phyloP scores from a whole-genome alignment of 129 eudicot species.

The Chrysanthemum seticuspe region DNA sequence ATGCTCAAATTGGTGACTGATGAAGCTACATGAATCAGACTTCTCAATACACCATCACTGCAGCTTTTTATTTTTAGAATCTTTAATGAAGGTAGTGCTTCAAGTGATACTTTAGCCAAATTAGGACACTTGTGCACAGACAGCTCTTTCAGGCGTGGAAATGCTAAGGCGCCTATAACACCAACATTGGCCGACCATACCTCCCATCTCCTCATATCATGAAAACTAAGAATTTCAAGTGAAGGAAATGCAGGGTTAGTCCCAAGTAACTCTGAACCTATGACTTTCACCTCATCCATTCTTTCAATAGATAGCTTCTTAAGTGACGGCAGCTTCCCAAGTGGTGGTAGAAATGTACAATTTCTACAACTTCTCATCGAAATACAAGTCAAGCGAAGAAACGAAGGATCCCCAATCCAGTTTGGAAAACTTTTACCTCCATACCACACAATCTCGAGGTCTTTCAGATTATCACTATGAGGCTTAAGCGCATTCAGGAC shows the following conservation, averaged over 20 bases:
- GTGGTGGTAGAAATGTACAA: not conserved
- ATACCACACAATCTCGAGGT: not conserved
- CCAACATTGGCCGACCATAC: not conserved
- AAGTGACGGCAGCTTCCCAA: not conserved
- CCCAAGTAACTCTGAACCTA: not conserved
- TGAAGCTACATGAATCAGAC: slow-evolving; percentile 2
- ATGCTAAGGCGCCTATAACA: not conserved
- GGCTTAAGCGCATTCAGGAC: slow-evolving; percentile 3
- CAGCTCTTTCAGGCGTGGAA: slow-evolving; percentile 6
- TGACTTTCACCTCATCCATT: not conserved
- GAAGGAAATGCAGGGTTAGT: not conserved
- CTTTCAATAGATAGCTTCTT: not conserved
- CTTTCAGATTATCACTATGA: not conserved
- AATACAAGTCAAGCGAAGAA: not conserved
- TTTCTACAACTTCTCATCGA: not conserved
- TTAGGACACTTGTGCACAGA: not conserved
- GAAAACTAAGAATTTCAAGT: not conserved
- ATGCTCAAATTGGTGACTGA: not conserved
- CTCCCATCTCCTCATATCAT: not conserved
- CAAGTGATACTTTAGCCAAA: slow-evolving; percentile 2
- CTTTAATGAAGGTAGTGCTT: not conserved
- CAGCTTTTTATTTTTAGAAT: not conserved
- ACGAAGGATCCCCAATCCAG: not conserved
- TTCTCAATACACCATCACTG: slow-evolving; percentile 1
- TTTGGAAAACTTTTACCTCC: not conserved